Evolutionary conservation across 2,329 filamentous ascomycete species (phyloP).

Genomic region (Claviceps cyperi): DNA sequence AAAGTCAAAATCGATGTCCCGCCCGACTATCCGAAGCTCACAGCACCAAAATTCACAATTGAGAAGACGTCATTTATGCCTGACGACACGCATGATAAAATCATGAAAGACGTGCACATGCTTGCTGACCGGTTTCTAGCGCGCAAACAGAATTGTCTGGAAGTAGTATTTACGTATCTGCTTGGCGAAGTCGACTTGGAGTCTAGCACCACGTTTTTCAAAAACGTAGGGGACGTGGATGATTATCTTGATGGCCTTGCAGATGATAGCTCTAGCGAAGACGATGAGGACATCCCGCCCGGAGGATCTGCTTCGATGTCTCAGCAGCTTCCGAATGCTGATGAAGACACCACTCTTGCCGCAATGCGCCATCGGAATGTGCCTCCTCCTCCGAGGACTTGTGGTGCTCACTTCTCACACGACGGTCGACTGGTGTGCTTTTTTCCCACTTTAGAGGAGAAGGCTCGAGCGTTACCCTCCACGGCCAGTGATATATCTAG

Average conservation of each 20-base stretch:
- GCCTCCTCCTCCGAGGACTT: constrained; percentile 42
- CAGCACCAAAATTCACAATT: constrained; percentile 42
- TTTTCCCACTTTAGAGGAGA: constrained; percentile 54
- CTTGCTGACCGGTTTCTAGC: constrained; percentile 41
- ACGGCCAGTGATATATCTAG: constrained; percentile 29
- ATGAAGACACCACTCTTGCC: constrained; percentile 38
- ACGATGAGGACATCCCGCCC: constrained; percentile 44
- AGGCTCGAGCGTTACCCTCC: constrained; percentile 35
- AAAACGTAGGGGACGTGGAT: constrained; percentile 48
- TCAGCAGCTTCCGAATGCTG: constrained; percentile 42
- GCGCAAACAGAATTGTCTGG: constrained; percentile 46
- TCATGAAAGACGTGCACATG: constrained; percentile 41
- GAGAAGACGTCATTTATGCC: constrained; percentile 50
- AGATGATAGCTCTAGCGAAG: constrained; percentile 76
- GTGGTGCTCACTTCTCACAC: constrained; percentile 46
- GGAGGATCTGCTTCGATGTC: constrained; percentile 45
- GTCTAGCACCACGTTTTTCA: constrained; percentile 45
- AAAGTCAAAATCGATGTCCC: constrained; percentile 48
- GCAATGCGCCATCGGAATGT: constrained; percentile 35
- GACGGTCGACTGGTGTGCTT: constrained; percentile 52
- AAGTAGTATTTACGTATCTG: constrained; percentile 47
- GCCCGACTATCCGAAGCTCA: constrained; percentile 40
- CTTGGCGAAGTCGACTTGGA: constrained; percentile 48
- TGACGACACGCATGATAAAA: constrained; percentile 33
- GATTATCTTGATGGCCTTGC: constrained; percentile 40